Evolutionary conservation across 805 yeast species (phyloP).

Genomic region (Wickerhamomyces strasburgensis): DNA sequence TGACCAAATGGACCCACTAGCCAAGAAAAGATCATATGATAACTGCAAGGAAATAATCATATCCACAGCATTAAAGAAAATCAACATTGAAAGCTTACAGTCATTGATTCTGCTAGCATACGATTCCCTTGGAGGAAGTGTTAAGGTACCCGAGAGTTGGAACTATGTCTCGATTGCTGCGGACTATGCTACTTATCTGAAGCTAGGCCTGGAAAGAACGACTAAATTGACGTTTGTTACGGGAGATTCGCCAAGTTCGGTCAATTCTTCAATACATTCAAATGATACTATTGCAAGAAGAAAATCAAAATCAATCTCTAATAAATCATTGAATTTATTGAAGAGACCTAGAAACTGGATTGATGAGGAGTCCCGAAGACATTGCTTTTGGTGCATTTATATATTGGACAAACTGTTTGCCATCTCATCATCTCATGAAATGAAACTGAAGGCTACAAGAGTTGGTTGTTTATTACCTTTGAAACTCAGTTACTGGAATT

Average conservation of each 20-base stretch:
- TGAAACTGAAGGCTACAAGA: conserved; percentile 17
- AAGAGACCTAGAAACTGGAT: conserved; percentile 20
- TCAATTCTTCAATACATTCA: conserved; percentile 12
- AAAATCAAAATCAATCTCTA: conserved; percentile 15
- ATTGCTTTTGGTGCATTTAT: conserved; percentile 24
- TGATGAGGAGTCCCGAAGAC: conserved; percentile 24
- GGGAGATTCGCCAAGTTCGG: conserved; percentile 19
- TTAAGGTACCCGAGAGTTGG: conserved; percentile 25
- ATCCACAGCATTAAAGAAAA: conserved; percentile 16
- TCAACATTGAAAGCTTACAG: conserved; percentile 20
- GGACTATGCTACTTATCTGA: conserved; percentile 22
- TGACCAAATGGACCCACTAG: conserved; percentile 14
- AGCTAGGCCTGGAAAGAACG: conserved; percentile 15
- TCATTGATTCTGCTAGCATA: conserved; percentile 19
- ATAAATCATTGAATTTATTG: conserved; percentile 16
- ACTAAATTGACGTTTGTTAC: conserved; percentile 7
- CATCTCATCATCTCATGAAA: conserved; percentile 22
- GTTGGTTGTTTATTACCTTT: conserved; percentile 18
- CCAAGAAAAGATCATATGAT: conserved; percentile 9
- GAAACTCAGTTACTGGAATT: conserved; percentile 14
- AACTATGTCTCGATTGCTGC: conserved; percentile 25
- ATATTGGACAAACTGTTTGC: conserved; percentile 22
- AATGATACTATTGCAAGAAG: conserved; percentile 14
- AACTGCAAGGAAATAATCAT: conserved; percentile 19
- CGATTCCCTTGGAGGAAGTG: conserved; percentile 20